Conservation (phyloP, 2,329 filamentous ascomycete genomes). For the Seiridium cupressi region DNA sequence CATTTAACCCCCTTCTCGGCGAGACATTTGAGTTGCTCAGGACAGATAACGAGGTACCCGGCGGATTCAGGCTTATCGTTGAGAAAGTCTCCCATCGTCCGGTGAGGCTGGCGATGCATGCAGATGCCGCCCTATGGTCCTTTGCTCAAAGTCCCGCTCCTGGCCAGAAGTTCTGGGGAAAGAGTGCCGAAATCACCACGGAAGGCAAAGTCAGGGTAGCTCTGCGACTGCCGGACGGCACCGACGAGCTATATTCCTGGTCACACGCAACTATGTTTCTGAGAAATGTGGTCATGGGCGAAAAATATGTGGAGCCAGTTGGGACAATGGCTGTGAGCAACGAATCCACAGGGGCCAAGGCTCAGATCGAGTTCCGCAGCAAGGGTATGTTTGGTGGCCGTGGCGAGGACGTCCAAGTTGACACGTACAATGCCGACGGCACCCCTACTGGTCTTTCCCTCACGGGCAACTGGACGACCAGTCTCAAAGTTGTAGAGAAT, state of each 20-base stretch:
- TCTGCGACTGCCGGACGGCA: conserved; percentile 62
- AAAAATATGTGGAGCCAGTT: conserved; percentile 96
- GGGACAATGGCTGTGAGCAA: conserved; percentile 84
- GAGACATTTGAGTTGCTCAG: conserved; percentile 94
- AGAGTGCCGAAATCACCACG: conserved; percentile 85
- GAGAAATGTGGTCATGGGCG: conserved; percentile 93
- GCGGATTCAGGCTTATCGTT: conserved; percentile 84
- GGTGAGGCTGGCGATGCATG: conserved; percentile 89
- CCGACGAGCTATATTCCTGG: conserved; percentile 86
- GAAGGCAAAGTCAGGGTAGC: conserved; percentile 82
- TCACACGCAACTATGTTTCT: conserved; percentile 84
- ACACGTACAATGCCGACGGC: conserved; percentile 68
- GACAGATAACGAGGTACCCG: conserved; percentile 68
- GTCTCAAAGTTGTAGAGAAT: conserved; percentile 64
- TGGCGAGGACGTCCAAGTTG: conserved; percentile 82
- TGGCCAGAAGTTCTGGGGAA: conserved; percentile 13
- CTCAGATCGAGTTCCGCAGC: conserved; percentile 85
- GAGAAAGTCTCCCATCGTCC: conserved; percentile 95
- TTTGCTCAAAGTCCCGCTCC: conserved; percentile 85
- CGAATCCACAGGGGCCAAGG: conserved; percentile 80
- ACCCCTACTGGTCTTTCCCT: conserved; percentile 65
- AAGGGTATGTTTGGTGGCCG: conserved; percentile 97
- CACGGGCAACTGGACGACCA: conserved; percentile 79
- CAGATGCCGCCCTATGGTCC: conserved; percentile 82
- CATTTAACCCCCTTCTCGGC: conserved; percentile 94